phyloP scores from a whole-genome alignment of 495 filamentous ascomycete species.

The Annulohypoxylon stygium region DNA sequence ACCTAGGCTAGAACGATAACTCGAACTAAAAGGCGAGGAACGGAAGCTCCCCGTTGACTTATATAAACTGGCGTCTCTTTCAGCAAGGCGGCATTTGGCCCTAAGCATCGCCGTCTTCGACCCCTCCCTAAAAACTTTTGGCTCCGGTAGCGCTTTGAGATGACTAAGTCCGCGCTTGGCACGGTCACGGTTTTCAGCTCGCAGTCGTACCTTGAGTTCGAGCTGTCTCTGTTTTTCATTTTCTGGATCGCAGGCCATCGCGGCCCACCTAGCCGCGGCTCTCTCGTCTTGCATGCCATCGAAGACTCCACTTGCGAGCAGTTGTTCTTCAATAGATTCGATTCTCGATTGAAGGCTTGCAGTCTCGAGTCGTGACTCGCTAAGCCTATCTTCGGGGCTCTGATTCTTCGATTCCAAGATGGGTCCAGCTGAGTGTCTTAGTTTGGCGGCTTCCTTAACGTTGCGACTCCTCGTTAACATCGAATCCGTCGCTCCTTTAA shows the following conservation, averaged over 20 bases:
- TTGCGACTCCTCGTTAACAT: conserved; percentile 34
- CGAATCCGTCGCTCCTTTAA: conserved; percentile 45
- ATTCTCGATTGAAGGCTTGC: conserved; percentile 17
- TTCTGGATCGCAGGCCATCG: conserved; percentile 31
- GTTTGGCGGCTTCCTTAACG: conserved; percentile 27
- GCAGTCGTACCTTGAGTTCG: conserved; percentile 37
- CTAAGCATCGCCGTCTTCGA: conserved; percentile 49
- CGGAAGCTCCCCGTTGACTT: conserved; percentile 49
- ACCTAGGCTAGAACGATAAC: conserved; percentile 50
- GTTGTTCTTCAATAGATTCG: conserved; percentile 54
- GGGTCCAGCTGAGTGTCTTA: conserved; percentile 39
- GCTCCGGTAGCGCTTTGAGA: conserved; percentile 42
- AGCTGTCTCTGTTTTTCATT: conserved; percentile 1
- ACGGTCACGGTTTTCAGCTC: conserved; percentile 45
- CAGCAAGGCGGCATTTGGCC: conserved; percentile 32
- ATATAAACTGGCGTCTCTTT: conserved; percentile 40
- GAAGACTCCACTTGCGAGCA: conserved; percentile 60
- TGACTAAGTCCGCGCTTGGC: conserved; percentile 41
- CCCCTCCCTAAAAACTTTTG: conserved; percentile 39
- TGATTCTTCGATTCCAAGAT: conserved; percentile 13
- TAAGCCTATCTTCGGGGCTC: conserved; percentile 50
- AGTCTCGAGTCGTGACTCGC: background rate
- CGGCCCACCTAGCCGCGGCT: conserved; percentile 50
- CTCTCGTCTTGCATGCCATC: conserved; percentile 54
- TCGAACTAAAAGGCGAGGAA: conserved; percentile 50